Base-by-base conservation (phyloP, 1,284 basidiomycete species). In the Boletellus sp. region DNA sequence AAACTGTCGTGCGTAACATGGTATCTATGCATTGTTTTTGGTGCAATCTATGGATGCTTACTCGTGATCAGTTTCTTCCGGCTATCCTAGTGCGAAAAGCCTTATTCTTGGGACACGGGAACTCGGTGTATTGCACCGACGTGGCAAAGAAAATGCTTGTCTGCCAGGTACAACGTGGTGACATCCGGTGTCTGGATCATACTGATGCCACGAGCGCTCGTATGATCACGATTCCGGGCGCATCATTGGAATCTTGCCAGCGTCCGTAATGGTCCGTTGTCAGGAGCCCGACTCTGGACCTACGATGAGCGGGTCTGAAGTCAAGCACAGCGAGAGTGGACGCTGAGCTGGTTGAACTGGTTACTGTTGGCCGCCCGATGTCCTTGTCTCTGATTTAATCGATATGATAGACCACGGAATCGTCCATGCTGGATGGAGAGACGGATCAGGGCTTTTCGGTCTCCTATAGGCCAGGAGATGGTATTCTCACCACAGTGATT, bases 1-100 rank as follows among this genome's bases (percentile, higher is more conserved):
- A 22, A 24, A 11, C 21, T 24, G 10, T 28, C 26, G 22, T 39
- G 7, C 15, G 32, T 47, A 19, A 18, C 22, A 24, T 24, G 6
- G 46, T 40, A 43, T 18, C 47, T 54, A 11, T 40, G 6, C 10
- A 36, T 18, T 1, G 10, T 35, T 35, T 7, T n/a, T 1, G 7
- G 13, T 50, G 8, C n/a, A 16, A 4, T 28, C 21, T 61, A 6
- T 19, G 13, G 0, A 41, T 63, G 62, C n/a, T 45, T 40, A 12
- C 4, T 32, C 28, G 11, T 55, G 16, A 64, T n/a, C 32, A 67
- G 62, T 2, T 33, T 39, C 6, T 3, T 48, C 43, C 47, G 43
- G 45, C 37, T 65, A 30, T 67, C 62, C 32, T 39, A n/a, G 4
- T 62, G 7, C 60, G 60, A 47, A 66, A 67, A 10, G 51, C 42